Conservation (phyloP, 1,284 basidiomycete genomes). For the Apiotrichum mycotoxinovorans region DNA sequence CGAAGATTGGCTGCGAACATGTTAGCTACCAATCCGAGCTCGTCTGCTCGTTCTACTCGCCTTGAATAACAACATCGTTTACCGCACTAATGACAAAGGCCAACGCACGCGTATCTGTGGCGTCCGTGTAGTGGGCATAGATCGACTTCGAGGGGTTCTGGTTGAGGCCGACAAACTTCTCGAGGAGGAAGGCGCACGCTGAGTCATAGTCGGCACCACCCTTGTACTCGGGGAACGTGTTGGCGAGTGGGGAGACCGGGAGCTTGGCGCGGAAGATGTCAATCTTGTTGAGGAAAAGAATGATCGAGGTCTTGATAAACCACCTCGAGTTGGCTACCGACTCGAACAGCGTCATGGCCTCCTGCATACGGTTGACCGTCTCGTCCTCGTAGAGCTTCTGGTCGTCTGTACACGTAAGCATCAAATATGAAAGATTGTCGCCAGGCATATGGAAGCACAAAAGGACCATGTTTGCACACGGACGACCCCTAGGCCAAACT, state of each 20-base stretch:
- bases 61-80: conserved; percentile 54
- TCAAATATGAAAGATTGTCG: not conserved
- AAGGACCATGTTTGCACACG: no score
- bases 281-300: conserved; percentile 86
- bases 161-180: conserved; percentile 81
- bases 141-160: conserved; percentile 65
- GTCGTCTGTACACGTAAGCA: conserved; percentile 32
- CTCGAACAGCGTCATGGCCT: conserved; percentile 90
- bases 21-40: not conserved
- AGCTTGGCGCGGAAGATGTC: conserved; percentile 94
- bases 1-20: conserved; percentile 48
- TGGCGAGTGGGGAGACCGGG: conserved; percentile 73
- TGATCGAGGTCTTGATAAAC: conserved; percentile 50
- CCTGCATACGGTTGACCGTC: conserved; percentile 94
- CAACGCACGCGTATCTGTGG: conserved; percentile 55
- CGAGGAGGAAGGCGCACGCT: conserved; percentile 78
- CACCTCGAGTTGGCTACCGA: conserved; percentile 88
- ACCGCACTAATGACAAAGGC: conserved; percentile 57
- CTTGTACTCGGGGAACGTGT: conserved; percentile 78
- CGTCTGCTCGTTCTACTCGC: conserved; percentile 10
- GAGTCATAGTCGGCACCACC: conserved; percentile 76
- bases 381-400: conserved; percentile 79
- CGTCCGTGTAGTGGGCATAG: conserved; percentile 53
- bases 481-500: no score
- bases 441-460: no score